These are phyloP conservation scores for Hippophae rhamnoides DNA, from an alignment of 306 rosid genomes.

Conservation along the genomic window DNA sequence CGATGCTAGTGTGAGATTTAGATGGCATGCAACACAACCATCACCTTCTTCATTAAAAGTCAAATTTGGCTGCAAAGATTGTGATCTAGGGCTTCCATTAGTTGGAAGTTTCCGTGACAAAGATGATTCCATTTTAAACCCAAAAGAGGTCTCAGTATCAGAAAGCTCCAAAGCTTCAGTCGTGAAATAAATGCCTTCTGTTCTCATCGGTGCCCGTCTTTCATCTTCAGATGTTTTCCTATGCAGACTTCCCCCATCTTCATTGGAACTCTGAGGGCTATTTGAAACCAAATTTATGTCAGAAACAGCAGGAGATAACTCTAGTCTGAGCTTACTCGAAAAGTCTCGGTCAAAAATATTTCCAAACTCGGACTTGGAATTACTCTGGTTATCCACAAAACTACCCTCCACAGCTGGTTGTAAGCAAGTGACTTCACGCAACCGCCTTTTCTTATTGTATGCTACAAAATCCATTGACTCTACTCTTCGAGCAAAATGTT, in stretches of 20 bases:
- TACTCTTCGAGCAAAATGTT: conserved; percentile 54
- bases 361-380: conserved; percentile 60
- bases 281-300: conserved; percentile 68
- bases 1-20: conserved; percentile 79
- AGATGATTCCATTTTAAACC: conserved; percentile 63
- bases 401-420: conserved; percentile 45
- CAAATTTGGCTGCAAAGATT: conserved; percentile 49
- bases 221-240: conserved; percentile 52
- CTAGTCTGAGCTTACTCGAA: conserved; percentile 68
- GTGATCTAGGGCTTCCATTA: conserved; percentile 39
- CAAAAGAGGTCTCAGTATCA: conserved; percentile 84
- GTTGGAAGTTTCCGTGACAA: conserved; percentile 33
- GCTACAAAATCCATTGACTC: conserved; percentile 74
- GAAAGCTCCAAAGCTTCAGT: conserved; percentile 77
- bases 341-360: conserved; percentile 74
- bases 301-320: conserved; percentile 74
- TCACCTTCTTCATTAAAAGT: conserved; percentile 65
- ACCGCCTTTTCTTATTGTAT: conserved; percentile 75
- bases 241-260: conserved; percentile 54
- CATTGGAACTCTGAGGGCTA: conserved; percentile 85
- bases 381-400: conserved; percentile 54
- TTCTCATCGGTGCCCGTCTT: conserved; percentile 40
- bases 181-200: conserved; percentile 39
- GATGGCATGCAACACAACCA: conserved; percentile 71
- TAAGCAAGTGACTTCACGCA: conserved; percentile 50